phyloP scores from a whole-genome alignment of 2,329 filamentous ascomycete genomes.

The Drechslera avenae region DNA sequence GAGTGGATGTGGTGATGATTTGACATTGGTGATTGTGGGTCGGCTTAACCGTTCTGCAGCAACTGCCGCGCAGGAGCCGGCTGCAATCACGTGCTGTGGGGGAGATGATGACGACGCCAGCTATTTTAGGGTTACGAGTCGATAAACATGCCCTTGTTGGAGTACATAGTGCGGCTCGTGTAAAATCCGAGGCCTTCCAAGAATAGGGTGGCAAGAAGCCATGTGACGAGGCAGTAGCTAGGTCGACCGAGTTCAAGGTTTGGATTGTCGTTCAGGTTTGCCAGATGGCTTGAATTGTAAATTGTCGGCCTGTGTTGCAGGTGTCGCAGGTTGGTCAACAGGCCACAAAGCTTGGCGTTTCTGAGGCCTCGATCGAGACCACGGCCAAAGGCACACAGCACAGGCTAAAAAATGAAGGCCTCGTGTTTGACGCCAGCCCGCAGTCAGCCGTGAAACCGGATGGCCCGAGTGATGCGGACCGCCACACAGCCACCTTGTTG shows the following conservation, averaged over 20 bases:
- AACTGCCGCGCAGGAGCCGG: too few relatives aligned
- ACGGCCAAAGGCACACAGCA: background rate
- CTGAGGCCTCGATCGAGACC: slow-evolving; percentile 1
- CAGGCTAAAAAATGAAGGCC: slow-evolving; percentile 3
- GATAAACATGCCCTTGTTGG: background rate
- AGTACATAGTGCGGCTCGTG: background rate
- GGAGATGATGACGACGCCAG: background rate
- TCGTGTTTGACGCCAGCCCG: slow-evolving; percentile 8
- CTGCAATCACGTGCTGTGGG: background rate
- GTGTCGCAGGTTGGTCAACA: slow-evolving; percentile 4
- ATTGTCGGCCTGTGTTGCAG: background rate
- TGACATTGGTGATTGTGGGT: background rate
- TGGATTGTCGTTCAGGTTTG: background rate
- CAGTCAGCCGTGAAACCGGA: slow-evolving; percentile 6
- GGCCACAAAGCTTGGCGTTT: slow-evolving; percentile 7
- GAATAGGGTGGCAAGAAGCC: too few relatives aligned
- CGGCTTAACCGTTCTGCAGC: background rate
- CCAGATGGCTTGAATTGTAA: background rate
- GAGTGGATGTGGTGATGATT: background rate
- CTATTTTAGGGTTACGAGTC: too few relatives aligned
- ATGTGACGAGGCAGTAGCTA: too few relatives aligned
- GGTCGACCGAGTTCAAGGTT: too few relatives aligned
- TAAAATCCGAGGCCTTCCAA: background rate
- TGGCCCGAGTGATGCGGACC: slow-evolving; percentile 2
- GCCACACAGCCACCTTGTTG: slow-evolving; percentile 6